phyloP scores from a whole-genome alignment of 441 rosid genomes.

The Capsella rubella region DNA sequence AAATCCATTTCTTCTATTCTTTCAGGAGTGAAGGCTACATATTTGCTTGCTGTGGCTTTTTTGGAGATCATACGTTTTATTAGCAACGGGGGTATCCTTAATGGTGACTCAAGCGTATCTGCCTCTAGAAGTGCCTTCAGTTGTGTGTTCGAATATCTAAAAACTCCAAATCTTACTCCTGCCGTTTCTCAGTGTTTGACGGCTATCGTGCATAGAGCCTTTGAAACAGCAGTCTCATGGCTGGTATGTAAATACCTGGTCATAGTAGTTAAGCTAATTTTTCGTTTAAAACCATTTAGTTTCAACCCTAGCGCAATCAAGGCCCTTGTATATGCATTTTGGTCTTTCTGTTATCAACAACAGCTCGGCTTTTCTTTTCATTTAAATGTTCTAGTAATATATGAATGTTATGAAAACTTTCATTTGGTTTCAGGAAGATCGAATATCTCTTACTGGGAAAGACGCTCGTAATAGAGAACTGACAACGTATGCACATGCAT shows the following conservation, averaged over 20 bases:
- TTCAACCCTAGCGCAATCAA: constrained; percentile 17
- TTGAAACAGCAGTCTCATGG: constrained; percentile 92
- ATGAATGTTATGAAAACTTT: constrained; percentile 39
- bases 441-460: constrained; percentile 75
- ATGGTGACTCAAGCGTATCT: constrained; percentile 69
- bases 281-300: constrained; percentile 34
- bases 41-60: constrained; percentile 98
- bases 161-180: constrained; percentile 91
- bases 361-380: constrained; percentile 14
- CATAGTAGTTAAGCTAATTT: constrained; percentile 12
- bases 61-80: constrained; percentile 94
- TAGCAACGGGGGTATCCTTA: constrained; percentile 98
- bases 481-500: constrained; percentile 80
- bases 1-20: constrained; percentile 36
- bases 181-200: constrained; percentile 93
- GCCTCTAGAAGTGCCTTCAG: constrained; percentile 96
- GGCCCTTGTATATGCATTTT: constrained; percentile 25
- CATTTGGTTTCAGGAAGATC: constrained; percentile 81
- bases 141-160: constrained; percentile 95
- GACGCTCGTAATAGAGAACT: constrained; percentile 86
- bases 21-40: constrained; percentile 98
- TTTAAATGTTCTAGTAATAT: constrained; percentile 8
- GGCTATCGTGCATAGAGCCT: constrained; percentile 92
- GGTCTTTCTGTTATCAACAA: constrained; percentile 25
- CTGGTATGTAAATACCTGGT: constrained; percentile 62